These are phyloP conservation scores for Silene uniflora DNA, from an alignment of 148 eudicot genomes.

Conservation along the genomic window DNA sequence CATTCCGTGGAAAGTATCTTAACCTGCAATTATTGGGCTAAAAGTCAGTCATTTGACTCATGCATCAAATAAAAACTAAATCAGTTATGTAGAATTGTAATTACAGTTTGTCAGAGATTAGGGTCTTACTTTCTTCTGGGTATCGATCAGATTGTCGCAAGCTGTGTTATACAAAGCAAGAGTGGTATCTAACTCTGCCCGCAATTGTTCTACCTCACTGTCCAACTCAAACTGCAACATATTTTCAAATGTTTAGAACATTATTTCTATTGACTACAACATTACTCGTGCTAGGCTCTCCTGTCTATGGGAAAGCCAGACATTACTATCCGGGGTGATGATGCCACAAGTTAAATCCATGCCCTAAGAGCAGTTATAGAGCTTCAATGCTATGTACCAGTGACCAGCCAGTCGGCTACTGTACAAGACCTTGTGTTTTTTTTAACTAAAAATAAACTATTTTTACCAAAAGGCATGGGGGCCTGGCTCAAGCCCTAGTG, in stretches of 20 bases:
- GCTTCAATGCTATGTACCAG: too few species aligned
- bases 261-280: background rate
- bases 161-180: slow-evolving; percentile 57
- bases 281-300: background rate
- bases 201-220: slow-evolving; percentile 53
- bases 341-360: too few species aligned
- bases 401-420: too few species aligned
- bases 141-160: slow-evolving; percentile 57
- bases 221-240: slow-evolving; percentile 48
- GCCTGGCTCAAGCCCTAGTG: background rate
- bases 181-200: slow-evolving; percentile 51
- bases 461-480: too few species aligned
- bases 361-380: too few species aligned
- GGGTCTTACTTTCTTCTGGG: slow-evolving; percentile 55
- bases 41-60: background rate
- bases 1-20: slow-evolving; percentile 49
- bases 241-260: background rate
- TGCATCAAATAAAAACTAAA: background rate
- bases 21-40: slow-evolving; percentile 37
- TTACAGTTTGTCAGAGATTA: background rate
- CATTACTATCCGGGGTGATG: too few species aligned
- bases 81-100: background rate
- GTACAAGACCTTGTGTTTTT: too few species aligned
- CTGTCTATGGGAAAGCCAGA: background rate
- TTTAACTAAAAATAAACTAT: too few species aligned